Evolutionary conservation across 306 rosid species (phyloP), one percentile per base, ranked within the genome.

Genomic region (Notholithocarpus densiflorus): DNA sequence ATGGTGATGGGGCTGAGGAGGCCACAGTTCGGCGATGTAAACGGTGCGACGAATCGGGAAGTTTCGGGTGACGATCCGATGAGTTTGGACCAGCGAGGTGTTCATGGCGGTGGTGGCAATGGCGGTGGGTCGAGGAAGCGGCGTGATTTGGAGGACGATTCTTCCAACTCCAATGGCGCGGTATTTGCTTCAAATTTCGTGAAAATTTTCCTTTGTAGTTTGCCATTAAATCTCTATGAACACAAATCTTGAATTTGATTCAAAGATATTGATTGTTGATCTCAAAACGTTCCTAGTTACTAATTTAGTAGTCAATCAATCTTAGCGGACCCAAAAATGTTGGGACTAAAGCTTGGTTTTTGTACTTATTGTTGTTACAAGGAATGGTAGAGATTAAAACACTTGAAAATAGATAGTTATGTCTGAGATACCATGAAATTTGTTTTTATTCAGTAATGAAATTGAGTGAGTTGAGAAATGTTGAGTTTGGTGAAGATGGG

Each of bases 141-240:
- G 12, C 90, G 87, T 23, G 91, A 88, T n/a, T 74, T 83, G 0
- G 87, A 82, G 59, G 88, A 83, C 8, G 94, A 89, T 51, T 83
- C 91, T 0, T 75, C 89, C 48, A 92, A 89, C 0, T 75, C 89
- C 48, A 89, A 86, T 92, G 80, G 73, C 86, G 78, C 72, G 93
- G 97, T 94, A 88, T 77, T 75, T 43, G 31, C 64, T 69, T 71
- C 10, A 34, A 32, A 0, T 31, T 71, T 48, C 53, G 2, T 48
- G 4, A 10, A 11, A 48, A 0, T 18, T 48, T 18, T 20, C 10
- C 11, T 70, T 45, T 6, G 17, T 20, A 15, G 21, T 0, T 52
- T 54, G 53, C 13, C 6, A n/a, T 21, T 54, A 27, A 19, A 54
- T 2, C 57, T 26, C 21, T 26, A 3, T 66, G 53, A 32, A 54